Evolutionary conservation across 257 asterid genomes (phyloP).

Genomic region (Plantago elongata): DNA sequence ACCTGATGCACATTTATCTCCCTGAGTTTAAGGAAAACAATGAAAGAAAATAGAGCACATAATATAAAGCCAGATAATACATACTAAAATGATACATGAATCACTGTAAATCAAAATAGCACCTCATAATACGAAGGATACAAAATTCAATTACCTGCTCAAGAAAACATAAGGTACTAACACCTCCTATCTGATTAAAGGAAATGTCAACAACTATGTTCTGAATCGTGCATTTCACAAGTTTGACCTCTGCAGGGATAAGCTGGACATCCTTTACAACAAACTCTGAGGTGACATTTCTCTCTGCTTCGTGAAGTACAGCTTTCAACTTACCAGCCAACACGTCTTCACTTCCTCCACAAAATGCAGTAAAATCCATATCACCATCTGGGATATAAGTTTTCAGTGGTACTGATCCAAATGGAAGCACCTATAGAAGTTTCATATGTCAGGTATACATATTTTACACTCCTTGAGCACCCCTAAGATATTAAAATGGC

Average conservation of each 20-base stretch:
- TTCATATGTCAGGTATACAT: neutral
- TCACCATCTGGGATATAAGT: slow-evolving; percentile 79
- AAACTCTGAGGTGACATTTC: neutral
- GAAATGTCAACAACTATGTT: slow-evolving; percentile 63
- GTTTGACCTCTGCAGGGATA: slow-evolving; percentile 33
- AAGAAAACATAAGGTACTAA: slow-evolving; percentile 62
- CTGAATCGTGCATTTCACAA: slow-evolving; percentile 65
- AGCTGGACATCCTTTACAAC: slow-evolving; percentile 6
- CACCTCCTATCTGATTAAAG: slow-evolving; percentile 71
- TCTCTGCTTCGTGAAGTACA: slow-evolving; percentile 2
- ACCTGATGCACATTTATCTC: too few relatives aligned
- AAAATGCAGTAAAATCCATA: slow-evolving; percentile 66
- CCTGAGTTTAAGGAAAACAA: neutral
- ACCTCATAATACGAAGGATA: neutral
- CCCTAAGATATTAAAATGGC: neutral
- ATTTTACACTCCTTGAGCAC: too few relatives aligned
- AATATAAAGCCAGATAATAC: too few relatives aligned
- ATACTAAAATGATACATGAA: too few relatives aligned
- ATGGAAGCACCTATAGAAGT: slow-evolving; percentile 47
- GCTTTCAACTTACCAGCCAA: slow-evolving; percentile 1
- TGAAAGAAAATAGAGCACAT: neutral
- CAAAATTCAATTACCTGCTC: slow-evolving; percentile 53
- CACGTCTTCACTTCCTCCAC: slow-evolving; percentile 14
- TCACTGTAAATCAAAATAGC: too few relatives aligned
- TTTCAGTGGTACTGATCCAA: slow-evolving; percentile 74